Evolutionary conservation across 169 alveolate species (phyloP).

Genomic region (Blepharisma undulans): DNA sequence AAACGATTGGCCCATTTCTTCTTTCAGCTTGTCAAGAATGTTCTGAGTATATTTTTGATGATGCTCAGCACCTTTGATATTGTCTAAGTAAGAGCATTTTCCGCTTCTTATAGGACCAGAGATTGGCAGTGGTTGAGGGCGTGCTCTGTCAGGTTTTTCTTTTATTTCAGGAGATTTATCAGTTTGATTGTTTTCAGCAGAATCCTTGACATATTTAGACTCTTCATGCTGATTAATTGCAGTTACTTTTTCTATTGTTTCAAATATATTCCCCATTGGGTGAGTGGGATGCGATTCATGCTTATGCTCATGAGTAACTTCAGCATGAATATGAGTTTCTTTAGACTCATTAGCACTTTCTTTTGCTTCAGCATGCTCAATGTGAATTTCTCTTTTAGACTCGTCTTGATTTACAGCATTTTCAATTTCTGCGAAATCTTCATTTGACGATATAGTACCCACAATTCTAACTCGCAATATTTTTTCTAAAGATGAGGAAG

Average conservation of each 20-base stretch:
- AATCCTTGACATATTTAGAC: background rate
- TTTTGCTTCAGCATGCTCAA: background rate
- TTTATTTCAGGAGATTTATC: background rate
- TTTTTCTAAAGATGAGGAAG: background rate
- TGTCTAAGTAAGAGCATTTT: slow-evolving; percentile 6
- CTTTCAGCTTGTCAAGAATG: slow-evolving; percentile 18
- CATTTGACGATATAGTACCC: background rate
- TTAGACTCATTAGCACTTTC: background rate
- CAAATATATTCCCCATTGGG: background rate
- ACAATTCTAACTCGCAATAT: background rate
- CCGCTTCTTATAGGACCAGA: background rate
- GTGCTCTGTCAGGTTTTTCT: background rate
- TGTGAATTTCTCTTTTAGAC: background rate
- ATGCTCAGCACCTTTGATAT: background rate
- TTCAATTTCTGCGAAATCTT: background rate
- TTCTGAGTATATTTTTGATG: background rate
- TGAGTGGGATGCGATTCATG: background rate
- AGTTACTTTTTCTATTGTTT: background rate
- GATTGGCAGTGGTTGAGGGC: background rate
- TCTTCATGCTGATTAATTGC: background rate
- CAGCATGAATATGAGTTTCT: background rate
- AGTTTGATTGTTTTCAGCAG: background rate
- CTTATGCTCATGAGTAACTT: background rate
- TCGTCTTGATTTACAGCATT: background rate
- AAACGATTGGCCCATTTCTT: slow-evolving; percentile 26